Percentiles rank a stretch among this genome's conserved stretches.
Evolutionary conservation across 495 filamentous ascomycete genomes (phyloP).

Genomic region (Chaetomium tenue): DNA sequence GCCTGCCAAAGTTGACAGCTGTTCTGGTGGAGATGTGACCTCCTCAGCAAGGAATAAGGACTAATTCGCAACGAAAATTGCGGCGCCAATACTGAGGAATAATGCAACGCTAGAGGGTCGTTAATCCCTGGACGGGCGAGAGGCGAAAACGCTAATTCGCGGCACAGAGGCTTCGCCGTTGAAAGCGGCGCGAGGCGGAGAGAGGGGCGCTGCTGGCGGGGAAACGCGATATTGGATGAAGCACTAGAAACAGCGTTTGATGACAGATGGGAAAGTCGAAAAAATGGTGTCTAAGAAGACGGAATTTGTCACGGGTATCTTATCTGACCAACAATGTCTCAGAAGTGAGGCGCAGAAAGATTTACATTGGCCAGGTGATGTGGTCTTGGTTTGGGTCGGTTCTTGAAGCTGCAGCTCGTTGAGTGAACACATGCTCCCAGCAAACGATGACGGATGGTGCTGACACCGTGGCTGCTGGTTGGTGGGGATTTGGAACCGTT

Average conservation of each 20-base stretch:
- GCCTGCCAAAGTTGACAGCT: neutral
- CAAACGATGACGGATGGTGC: conserved; percentile 25
- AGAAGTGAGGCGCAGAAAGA: conserved; percentile 2
- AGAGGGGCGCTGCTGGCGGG: neutral
- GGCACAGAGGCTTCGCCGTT: neutral
- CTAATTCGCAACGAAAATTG: neutral
- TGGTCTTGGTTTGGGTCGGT: conserved; percentile 16
- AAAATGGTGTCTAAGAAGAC: neutral
- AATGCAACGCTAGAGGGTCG: neutral
- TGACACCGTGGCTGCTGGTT: conserved; percentile 19
- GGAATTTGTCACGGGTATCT: neutral
- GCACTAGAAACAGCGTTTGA: neutral
- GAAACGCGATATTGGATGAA: neutral
- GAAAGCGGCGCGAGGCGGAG: neutral
- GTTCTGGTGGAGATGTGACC: conserved; percentile 12
- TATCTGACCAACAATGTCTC: conserved; percentile 13
- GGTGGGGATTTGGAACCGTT: neutral
- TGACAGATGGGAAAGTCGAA: neutral
- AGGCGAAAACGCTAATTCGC: neutral
- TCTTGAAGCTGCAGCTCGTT: neutral
- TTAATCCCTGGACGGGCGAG: neutral
- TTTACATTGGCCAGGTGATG: neutral
- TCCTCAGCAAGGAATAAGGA: conserved; percentile 8
- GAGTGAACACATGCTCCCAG: conserved; percentile 8
- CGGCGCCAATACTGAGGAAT: conserved; percentile 9